phyloP scores from a whole-genome alignment of 2,329 filamentous ascomycete genomes.

The Chaetomiaceae sp. region DNA sequence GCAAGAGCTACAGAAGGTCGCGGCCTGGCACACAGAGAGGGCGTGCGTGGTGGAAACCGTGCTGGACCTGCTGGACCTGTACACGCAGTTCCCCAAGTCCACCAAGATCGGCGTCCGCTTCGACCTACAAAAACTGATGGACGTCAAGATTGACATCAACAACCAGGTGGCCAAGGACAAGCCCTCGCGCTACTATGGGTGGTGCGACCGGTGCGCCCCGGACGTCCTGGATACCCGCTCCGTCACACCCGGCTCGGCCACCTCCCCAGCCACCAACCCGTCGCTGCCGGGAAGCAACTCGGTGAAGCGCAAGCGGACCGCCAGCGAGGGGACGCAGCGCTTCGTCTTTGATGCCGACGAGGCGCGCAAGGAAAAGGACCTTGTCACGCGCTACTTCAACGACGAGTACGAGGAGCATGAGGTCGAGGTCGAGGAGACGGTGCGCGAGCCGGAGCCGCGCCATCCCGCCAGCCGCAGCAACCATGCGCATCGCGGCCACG shows the following conservation, averaged over 20 bases:
- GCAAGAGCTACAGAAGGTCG: constrained; percentile 42
- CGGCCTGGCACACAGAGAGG: constrained; percentile 42
- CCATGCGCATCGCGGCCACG: constrained; percentile 15
- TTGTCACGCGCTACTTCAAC: constrained; percentile 62
- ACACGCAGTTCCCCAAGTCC: constrained; percentile 71
- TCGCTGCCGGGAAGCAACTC: constrained; percentile 32
- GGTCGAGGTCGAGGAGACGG: constrained; percentile 65
- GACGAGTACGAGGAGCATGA: constrained; percentile 72
- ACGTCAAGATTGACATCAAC: constrained; percentile 81
- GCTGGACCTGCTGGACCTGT: constrained; percentile 85
- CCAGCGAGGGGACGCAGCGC: constrained; percentile 68
- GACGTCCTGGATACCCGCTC: constrained; percentile 21
- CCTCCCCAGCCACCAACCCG: constrained; percentile 36
- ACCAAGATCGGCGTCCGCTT: constrained; percentile 70
- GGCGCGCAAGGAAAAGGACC: constrained; percentile 63
- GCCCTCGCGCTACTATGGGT: constrained; percentile 58
- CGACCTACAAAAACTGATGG: constrained; percentile 72
- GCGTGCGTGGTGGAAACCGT: constrained; percentile 65
- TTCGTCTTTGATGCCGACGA: constrained; percentile 82
- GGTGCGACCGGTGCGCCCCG: constrained; percentile 46
- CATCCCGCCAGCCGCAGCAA: constrained; percentile 13
- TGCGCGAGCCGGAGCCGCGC: constrained; percentile 32
- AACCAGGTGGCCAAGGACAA: constrained; percentile 63
- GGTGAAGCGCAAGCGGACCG: constrained; percentile 38
- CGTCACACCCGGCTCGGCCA: constrained; percentile 32